Evolutionary conservation across 257 asterid genomes (phyloP), one percentile per base, ranked within the genome.

Genomic region (Orobanche coerulescens): DNA sequence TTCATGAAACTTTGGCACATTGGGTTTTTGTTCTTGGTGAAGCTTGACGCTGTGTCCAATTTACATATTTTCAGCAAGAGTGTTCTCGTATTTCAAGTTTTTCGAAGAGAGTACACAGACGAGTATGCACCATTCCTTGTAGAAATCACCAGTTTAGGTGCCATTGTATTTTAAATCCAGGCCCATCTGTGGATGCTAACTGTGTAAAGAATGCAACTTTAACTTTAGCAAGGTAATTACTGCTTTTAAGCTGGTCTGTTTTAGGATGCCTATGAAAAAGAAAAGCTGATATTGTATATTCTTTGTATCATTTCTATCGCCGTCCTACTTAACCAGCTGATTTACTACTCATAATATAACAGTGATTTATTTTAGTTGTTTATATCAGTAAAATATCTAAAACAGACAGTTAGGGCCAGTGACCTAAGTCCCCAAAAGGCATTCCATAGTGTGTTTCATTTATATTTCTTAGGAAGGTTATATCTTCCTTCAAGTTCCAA

Each of bases 181-280:
- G 76, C 70, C 75, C 79, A 9, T 69, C 85, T 60, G 39, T 80
- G 64, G 86, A 74, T 14, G 30, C 76, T 71, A 64, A 81, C 68
- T 30, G 8, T 61, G 68, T 81, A 68, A 89, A 93, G 87, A 75
- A 72, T 69, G 89, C 85, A 39, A 72, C 85, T 23, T 25, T 74
- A 34, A 70, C 76, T 52, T 66, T 86, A 71, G 80, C 83, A 64
- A 84, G 96, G 96, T 89, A 80, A 64, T 68, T 54, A n/a, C 23
- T 64, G 52, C 10, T 63, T 56, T 48, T 54, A 16, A 13, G 16
- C 58, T 58, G 44, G 30, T 68, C 53, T 51, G 5, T 36, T 20
- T 51, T 42, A 10, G 54, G 33, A 46, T 58, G 40, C 60, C 12
- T 59, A 11, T 28, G 9, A 51, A 14, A 62, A 7, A 34, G 20